Conservation (phyloP, 2,329 filamentous ascomycete genomes). For the Helotiales sp. region DNA sequence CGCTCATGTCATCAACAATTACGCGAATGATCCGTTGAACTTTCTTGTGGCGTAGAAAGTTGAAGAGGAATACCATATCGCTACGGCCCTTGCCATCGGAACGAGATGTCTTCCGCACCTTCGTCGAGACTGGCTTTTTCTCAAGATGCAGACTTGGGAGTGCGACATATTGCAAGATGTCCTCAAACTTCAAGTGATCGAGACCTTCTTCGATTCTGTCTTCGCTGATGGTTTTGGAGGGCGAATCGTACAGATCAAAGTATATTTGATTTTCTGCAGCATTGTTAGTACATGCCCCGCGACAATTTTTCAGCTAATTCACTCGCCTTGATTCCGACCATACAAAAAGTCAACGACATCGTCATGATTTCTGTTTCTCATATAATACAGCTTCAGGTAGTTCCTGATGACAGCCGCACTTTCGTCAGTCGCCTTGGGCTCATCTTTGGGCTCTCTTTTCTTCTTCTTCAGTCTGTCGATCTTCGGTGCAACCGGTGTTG, state of each 20-base stretch:
- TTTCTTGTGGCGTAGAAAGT: slow-evolving; percentile 38
- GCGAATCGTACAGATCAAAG: slow-evolving; percentile 35
- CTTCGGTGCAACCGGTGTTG: background rate
- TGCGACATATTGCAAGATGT: slow-evolving; percentile 40
- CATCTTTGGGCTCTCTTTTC: slow-evolving; percentile 14
- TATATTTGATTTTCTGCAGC: slow-evolving; percentile 35
- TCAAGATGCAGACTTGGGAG: slow-evolving; percentile 28
- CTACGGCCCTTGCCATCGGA: slow-evolving; percentile 24
- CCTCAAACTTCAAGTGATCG: slow-evolving; percentile 37
- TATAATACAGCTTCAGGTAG: slow-evolving; percentile 36
- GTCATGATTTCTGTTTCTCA: slow-evolving; percentile 35
- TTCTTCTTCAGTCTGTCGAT: slow-evolving; percentile 12
- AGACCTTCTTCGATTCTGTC: slow-evolving; percentile 23
- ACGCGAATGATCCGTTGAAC: slow-evolving; percentile 42
- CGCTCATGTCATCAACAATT: slow-evolving; percentile 38
- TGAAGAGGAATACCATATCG: slow-evolving; percentile 40
- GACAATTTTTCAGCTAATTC: background rate
- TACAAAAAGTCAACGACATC: slow-evolving; percentile 39
- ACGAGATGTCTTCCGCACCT: slow-evolving; percentile 5
- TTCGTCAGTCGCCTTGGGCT: slow-evolving; percentile 15
- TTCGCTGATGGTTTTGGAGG: slow-evolving; percentile 22
- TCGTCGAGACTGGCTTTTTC: slow-evolving; percentile 17
- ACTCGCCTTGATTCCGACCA: slow-evolving; percentile 29
- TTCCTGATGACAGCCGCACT: slow-evolving; percentile 22
- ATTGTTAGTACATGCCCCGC: background rate